Conservation (phyloP, 352 stramenopile genomes). For the Phytophthora macrochlamydospora region DNA sequence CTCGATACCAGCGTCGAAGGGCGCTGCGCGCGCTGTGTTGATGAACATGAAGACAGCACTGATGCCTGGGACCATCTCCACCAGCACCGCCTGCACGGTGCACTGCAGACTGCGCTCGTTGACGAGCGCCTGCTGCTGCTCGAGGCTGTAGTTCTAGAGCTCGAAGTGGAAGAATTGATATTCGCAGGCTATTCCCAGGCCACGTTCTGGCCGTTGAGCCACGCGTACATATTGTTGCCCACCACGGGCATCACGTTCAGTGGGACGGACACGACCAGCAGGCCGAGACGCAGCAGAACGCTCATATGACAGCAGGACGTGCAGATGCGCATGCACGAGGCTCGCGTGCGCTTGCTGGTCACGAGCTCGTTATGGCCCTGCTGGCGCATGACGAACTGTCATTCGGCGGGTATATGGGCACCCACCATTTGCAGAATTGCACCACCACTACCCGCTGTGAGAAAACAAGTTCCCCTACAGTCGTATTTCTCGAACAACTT, state of each 20-base stretch:
- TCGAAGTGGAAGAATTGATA: slow-evolving; percentile 54
- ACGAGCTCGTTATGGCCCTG: slow-evolving; percentile 35
- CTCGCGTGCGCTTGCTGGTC: slow-evolving; percentile 26
- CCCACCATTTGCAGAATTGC: not conserved
- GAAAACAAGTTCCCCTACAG: not conserved
- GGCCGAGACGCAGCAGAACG: slow-evolving; percentile 30
- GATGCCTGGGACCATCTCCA: slow-evolving; percentile 50
- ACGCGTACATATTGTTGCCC: slow-evolving; percentile 42
- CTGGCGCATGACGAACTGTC: slow-evolving; percentile 30
- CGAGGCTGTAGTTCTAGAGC: slow-evolving; percentile 37
- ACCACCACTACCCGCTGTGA: not conserved
- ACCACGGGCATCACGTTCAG: slow-evolving; percentile 54
- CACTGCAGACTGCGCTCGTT: slow-evolving; percentile 35
- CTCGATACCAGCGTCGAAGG: slow-evolving; percentile 45
- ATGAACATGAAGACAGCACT: slow-evolving; percentile 47
- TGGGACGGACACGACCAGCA: slow-evolving; percentile 42
- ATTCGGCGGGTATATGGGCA: not conserved
- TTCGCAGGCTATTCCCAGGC: slow-evolving; percentile 52
- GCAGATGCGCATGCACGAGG: slow-evolving; percentile 37
- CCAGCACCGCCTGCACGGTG: slow-evolving; percentile 41
- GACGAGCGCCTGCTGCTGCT: slow-evolving; percentile 37
- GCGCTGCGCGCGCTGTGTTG: slow-evolving; percentile 48
- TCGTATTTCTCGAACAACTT: not conserved
- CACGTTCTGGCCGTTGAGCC: slow-evolving; percentile 45
- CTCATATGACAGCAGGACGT: slow-evolving; percentile 36